Base-by-base conservation (phyloP, 208 protist genomes). In the Plasmodiophora brassicae region DNA sequence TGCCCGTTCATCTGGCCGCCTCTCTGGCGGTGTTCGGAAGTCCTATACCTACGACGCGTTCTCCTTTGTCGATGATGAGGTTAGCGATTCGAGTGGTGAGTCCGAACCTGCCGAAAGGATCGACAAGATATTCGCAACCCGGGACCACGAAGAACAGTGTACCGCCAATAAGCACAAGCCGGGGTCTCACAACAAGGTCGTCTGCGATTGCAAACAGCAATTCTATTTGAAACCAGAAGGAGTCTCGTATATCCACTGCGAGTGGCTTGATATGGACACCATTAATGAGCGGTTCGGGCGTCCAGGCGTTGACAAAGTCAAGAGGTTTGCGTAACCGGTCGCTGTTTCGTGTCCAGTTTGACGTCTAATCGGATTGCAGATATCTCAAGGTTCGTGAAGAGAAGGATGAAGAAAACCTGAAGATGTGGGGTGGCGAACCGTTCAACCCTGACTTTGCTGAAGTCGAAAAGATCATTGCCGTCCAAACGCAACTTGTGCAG, bases 381-480 rank as follows among this genome's bases (percentile, higher is more conserved):
- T 78, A 38, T 38, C n/a, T 78, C 10, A 78, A 78, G n/a, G 41
- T 44, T 14, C 5, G n/a, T 44, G 65, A 78, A 36, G 65, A 78
- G n/a, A 32, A 44, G 32, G 65, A 78, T 5, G 14, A 78, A 38
- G 65, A 78, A 32, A 78, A 78, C n/a, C 65, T 78, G 32, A 78
- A 78, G 41, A 38, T 78, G n/a, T 78, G 65, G 65, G 65, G 65
- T 78, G 65, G 65, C 41, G 65, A 78, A 78, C 65, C 65, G 41
- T 78, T 78, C 65, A 78, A 78, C 41, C 65, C 65, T 32, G 65
- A 78, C 65, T 78, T 44, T 32, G 65, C 65, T 78, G 65, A 78
- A 78, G 65, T 78, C n/a, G 65, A 78, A 38, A 78, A 78, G n/a
- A 32, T 78, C 41, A 78, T 78, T 32, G 65, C 65, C 41, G 32